Base-by-base conservation (phyloP, 176 grass and related monocot species). In the Musa itinerans region DNA sequence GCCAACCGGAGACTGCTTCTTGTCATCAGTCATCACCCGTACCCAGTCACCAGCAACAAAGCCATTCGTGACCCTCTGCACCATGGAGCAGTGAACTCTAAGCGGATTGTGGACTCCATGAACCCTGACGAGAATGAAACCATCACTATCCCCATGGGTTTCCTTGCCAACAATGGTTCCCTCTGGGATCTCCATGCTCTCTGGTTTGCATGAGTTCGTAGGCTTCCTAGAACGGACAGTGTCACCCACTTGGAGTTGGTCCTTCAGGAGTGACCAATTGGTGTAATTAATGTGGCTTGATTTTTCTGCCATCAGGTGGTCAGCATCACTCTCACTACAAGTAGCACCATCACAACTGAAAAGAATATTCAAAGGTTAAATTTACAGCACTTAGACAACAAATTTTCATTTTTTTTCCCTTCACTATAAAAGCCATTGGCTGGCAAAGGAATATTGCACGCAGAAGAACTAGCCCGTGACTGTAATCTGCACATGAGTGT, bases 161-260 rank as follows among this genome's bases (percentile, higher is more conserved):
- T 97, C 94, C 74, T 87, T 49, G 52, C 90, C 95, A 82, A 94
- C 91, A 80, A 99, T 81, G 59, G 76, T 94, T 73, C 95, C 95
- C 74, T 92, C 95, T 72, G 95, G 91, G 49, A 99, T 84, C 85
- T 87, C 83, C 95, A 94, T 99, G 53, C 72, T 89, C 69, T 87
- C 88, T 51, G 76, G 80, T 78, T 66, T 81, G 76, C 90, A 99
- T 4, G 95, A 89, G 71, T 68, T 88, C 71, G 72, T 94, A 26
- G 87, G 61, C 84, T 99, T 99, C 84, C 88, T 87, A 23, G 88
- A 94, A 53, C 86, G 86, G 14, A 94, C 90, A 12, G 77, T 83
- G 22, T 99, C 95, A 54, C 95, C 88, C 3, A 94, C 82, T 73
- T 86, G 80, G 54, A 99, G 71, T 21, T 87, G 78, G 74, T 92